phyloP scores from a whole-genome alignment of 352 stramenopile genomes.

The Blastocystis sp. region DNA sequence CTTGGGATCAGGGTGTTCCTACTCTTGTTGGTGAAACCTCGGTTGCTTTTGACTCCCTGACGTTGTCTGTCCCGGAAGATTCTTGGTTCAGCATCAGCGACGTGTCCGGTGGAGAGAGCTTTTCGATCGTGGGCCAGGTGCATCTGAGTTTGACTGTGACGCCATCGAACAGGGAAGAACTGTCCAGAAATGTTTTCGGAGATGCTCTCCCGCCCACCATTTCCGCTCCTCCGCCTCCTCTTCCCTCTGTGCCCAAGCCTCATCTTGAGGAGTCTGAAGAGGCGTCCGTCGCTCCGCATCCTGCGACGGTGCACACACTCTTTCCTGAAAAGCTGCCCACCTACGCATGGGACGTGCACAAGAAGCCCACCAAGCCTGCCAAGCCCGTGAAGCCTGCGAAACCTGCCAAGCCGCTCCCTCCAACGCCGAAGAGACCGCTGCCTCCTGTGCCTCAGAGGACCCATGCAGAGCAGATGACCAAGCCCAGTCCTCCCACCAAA shows the following conservation, averaged over 20 bases:
- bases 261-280: not conserved
- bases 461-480: not conserved
- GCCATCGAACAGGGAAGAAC: not conserved
- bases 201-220: not conserved
- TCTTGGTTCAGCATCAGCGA: conserved; percentile 14
- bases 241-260: conserved; percentile 18
- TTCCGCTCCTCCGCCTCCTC: not conserved
- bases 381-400: conserved; percentile 4
- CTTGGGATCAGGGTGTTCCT: not conserved
- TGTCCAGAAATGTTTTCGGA: not conserved
- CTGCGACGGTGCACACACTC: not conserved
- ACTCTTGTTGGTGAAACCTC: not conserved
- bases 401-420: not conserved
- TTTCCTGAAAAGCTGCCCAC: not conserved
- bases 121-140: not conserved
- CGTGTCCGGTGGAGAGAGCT: not conserved
- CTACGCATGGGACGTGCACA: not conserved
- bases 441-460: not conserved
- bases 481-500: not conserved
- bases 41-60: not conserved
- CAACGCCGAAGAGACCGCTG: not conserved
- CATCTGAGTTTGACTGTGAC: not conserved
- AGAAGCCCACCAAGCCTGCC: not conserved
- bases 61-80: not conserved
- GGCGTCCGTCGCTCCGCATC: not conserved